A percentile compares a stretch with the other conserved stretches of the same genome.
These are phyloP conservation scores for Aphanomyces invadans DNA, from an alignment of 352 stramenopile genomes.

Conservation along the genomic window DNA sequence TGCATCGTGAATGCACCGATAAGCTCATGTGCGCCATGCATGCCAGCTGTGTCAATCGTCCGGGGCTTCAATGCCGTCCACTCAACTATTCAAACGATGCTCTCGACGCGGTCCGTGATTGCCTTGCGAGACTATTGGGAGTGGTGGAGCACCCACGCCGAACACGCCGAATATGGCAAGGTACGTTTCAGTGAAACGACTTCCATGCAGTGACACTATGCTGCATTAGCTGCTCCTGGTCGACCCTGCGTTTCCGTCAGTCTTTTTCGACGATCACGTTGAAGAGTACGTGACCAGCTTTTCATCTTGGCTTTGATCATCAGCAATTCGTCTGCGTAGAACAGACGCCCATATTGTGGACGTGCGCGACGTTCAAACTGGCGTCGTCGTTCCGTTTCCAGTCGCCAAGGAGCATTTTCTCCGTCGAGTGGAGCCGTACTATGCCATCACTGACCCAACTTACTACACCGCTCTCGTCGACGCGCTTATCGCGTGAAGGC, in stretches of 20 bases:
- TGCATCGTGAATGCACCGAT: no score
- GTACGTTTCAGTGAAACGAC: no score
- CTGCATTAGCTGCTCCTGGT: constrained; percentile 48
- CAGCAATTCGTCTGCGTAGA: constrained; percentile 20
- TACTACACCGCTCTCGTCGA: constrained; percentile 53
- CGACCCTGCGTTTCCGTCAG: constrained; percentile 24
- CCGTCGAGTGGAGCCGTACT: constrained; percentile 70
- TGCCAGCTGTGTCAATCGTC: constrained; percentile 42
- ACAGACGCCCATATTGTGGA: constrained; percentile 73
- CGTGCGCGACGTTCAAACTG: constrained; percentile 47
- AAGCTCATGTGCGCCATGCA: no score
- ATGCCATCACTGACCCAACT: constrained; percentile 59
- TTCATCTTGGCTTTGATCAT: background rate
- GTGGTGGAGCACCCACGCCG: constrained; percentile 76
- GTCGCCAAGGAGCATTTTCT: constrained; percentile 46
- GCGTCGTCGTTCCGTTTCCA: constrained; percentile 45
- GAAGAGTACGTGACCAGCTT: background rate
- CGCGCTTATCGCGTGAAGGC: background rate
- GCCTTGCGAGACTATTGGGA: constrained; percentile 80
- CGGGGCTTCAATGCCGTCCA: constrained; percentile 49
- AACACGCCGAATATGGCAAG: constrained; percentile 65
- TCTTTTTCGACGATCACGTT: constrained; percentile 5
- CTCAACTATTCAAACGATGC: constrained; percentile 33
- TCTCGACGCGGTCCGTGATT: constrained; percentile 27
- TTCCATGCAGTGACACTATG: no score